phyloP scores from a whole-genome alignment of 2,329 filamentous ascomycete genomes.

The Aspergillus quadrilineatus region DNA sequence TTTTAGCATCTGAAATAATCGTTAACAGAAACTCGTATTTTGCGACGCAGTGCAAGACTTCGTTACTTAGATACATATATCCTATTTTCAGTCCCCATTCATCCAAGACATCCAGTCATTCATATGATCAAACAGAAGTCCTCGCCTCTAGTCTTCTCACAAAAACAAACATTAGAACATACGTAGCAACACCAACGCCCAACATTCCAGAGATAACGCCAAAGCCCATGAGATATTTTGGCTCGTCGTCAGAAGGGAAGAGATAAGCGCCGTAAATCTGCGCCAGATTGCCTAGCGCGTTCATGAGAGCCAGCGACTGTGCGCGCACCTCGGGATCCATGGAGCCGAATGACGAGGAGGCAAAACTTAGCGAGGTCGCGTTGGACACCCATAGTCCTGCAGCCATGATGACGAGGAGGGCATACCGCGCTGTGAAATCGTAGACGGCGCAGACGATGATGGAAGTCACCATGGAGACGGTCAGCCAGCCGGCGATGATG shows the following conservation, averaged over 20 bases:
- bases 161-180: background rate
- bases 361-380: background rate
- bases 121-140: background rate
- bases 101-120: too few relatives aligned
- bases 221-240: slow-evolving; percentile 1
- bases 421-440: background rate
- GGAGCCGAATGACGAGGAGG: background rate
- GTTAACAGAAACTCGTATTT: too few relatives aligned
- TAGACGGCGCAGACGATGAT: background rate
- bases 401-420: slow-evolving; percentile 6
- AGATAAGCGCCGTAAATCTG: slow-evolving; percentile 1
- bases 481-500: background rate
- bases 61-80: too few relatives aligned
- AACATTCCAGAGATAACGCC: background rate
- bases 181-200: background rate
- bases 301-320: background rate
- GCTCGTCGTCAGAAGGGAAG: background rate
- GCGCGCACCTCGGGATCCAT: background rate
- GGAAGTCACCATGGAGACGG: background rate
- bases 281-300: slow-evolving; percentile 1
- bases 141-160: background rate
- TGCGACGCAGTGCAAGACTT: too few relatives aligned
- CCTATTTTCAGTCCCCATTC: too few relatives aligned
- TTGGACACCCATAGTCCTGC: slow-evolving; percentile 5
- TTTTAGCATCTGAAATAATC: too few relatives aligned